phyloP scores from a whole-genome alignment of 2,329 filamentous ascomycete species.

The Hypomyces rosellus region DNA sequence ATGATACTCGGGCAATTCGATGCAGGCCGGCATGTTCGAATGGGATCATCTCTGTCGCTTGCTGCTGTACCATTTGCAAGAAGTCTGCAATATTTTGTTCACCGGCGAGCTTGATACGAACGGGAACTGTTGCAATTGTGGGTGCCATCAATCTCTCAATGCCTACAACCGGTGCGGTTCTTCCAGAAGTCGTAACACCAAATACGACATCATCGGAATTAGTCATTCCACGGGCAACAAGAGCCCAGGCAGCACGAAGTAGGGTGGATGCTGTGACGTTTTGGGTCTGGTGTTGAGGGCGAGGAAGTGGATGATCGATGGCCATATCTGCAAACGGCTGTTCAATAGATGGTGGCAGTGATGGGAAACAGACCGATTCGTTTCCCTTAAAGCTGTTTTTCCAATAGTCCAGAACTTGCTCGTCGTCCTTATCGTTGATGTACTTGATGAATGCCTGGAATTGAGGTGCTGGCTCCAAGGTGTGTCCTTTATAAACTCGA shows the following conservation, averaged over 20 bases:
- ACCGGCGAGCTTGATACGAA: slow-evolving; percentile 13
- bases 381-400: not conserved
- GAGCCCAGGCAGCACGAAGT: slow-evolving; percentile 8
- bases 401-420: not conserved
- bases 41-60: slow-evolving; percentile 10
- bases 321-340: no score
- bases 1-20: slow-evolving; percentile 8
- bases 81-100: not conserved
- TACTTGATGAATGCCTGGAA: no score
- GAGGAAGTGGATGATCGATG: not conserved
- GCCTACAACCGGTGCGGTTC: slow-evolving; percentile 17
- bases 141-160: slow-evolving; percentile 22
- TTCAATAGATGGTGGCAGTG: not conserved
- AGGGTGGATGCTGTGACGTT: not conserved
- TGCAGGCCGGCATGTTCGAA: slow-evolving; percentile 16
- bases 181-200: slow-evolving; percentile 19
- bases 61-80: slow-evolving; percentile 26
- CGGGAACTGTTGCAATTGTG: slow-evolving; percentile 22
- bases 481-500: no score
- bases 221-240: slow-evolving; percentile 5
- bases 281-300: not conserved
- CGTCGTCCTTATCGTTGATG: no score
- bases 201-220: slow-evolving; percentile 24
- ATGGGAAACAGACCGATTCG: not conserved
- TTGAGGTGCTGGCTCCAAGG: no score